phyloP scores from a whole-genome alignment of 768 basidiomycete genomes.

The Cubamyces sp. region DNA sequence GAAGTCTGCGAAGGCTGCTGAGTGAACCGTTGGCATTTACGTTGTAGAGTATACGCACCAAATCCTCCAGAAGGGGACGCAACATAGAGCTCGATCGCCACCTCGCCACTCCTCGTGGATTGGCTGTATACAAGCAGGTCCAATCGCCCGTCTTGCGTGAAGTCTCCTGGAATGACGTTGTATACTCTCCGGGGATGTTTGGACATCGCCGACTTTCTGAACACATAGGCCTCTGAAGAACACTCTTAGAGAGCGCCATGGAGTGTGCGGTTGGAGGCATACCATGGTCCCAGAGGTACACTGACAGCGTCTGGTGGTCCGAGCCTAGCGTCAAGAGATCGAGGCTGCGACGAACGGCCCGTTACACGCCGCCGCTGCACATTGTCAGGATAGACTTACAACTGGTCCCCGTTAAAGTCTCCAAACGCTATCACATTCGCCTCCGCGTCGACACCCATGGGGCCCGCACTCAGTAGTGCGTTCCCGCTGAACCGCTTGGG shows the following conservation, averaged over 20 bases:
- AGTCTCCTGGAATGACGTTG: constrained; percentile 93
- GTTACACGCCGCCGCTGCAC: not conserved
- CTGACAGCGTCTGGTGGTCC: constrained; percentile 77
- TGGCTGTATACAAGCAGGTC: constrained; percentile 90
- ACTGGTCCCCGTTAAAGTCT: constrained; percentile 96
- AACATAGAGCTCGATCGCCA: constrained; percentile 74
- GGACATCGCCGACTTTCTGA: constrained; percentile 53
- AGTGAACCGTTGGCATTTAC: not conserved
- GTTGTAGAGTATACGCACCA: constrained; percentile 45
- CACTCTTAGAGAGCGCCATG: not conserved
- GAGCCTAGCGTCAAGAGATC: constrained; percentile 77
- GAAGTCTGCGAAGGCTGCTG: constrained; percentile 26
- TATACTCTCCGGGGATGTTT: constrained; percentile 59
- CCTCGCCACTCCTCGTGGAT: constrained; percentile 47
- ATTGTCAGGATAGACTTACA: constrained; percentile 53
- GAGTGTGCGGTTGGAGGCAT: constrained; percentile 23
- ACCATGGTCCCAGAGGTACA: constrained; percentile 87
- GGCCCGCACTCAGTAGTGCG: constrained; percentile 76
- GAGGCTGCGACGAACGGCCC: constrained; percentile 48
- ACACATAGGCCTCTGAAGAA: constrained; percentile 58
- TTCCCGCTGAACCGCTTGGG: constrained; percentile 86
- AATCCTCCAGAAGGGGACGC: constrained; percentile 67
- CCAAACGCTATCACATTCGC: constrained; percentile 86
- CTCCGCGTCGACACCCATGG: constrained; percentile 74
- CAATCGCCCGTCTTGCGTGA: constrained; percentile 87